Evolutionary conservation across 164 flowering plant genomes (phyloP).

Genomic region (Stephania yunnanensis): DNA sequence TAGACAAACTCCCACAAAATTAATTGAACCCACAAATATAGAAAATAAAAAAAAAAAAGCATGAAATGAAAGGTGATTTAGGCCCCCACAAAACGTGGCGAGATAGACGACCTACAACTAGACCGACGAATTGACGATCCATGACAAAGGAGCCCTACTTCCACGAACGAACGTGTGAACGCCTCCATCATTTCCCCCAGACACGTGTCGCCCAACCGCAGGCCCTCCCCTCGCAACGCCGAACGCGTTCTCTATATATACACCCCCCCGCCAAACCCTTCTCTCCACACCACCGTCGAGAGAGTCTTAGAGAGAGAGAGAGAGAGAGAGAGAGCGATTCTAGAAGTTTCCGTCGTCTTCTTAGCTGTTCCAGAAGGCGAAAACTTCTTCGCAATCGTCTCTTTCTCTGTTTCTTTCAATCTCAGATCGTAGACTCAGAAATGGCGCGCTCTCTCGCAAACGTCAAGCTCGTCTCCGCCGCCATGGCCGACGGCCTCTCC

Average conservation of each 20-base stretch:
- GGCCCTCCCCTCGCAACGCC: neutral
- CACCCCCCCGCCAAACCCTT: neutral
- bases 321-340: neutral
- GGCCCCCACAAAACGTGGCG: neutral
- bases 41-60: too few species aligned
- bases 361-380: slow-evolving; percentile 7
- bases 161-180: neutral
- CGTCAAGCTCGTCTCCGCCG: slow-evolving; percentile 47
- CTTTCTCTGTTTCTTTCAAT: neutral
- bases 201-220: neutral
- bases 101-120: neutral
- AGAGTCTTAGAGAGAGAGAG: neutral
- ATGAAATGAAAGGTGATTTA: too few species aligned
- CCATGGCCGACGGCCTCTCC: slow-evolving; percentile 38
- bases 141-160: neutral
- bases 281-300: neutral
- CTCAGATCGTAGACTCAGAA: neutral
- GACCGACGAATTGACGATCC: neutral
- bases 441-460: slow-evolving; percentile 72
- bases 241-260: slow-evolving; percentile 1
- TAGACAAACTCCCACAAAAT: too few species aligned
- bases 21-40: too few species aligned
- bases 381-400: slow-evolving; percentile 8
- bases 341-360: neutral
- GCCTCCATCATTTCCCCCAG: neutral